A percentile compares a stretch with the other conserved stretches of the same genome.
phyloP scores from a whole-genome alignment of 768 basidiomycete species.

The Suillus bovinus region DNA sequence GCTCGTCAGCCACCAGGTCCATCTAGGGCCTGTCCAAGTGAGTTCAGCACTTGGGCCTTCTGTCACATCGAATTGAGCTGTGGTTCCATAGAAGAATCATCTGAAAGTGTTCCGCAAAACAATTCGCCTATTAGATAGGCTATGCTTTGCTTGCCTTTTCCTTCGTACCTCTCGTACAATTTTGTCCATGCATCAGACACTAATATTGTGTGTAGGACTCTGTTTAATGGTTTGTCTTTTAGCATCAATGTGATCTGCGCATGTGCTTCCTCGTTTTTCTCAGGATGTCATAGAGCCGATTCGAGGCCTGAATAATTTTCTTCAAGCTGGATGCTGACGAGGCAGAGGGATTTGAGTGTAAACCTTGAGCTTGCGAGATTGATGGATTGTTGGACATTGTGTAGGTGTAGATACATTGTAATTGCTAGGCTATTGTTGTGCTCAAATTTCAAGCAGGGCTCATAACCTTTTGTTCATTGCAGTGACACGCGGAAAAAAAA shows the following conservation, averaged over 20 bases:
- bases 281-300: constrained; percentile 10
- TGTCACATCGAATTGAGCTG: not conserved
- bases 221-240: constrained; percentile 22
- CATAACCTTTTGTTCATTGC: too few species aligned
- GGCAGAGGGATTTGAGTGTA: too few species aligned
- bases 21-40: too few species aligned
- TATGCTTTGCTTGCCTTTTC: constrained; percentile 16
- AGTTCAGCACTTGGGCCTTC: too few species aligned
- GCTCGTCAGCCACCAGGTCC: too few species aligned
- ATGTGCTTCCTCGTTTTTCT: constrained; percentile 16
- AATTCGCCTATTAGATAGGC: constrained; percentile 4
- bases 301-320: not conserved
- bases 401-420: too few species aligned
- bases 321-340: not conserved
- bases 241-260: constrained; percentile 23
- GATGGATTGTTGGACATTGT: not conserved
- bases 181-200: constrained; percentile 11
- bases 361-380: not conserved
- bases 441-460: too few species aligned
- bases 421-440: too few species aligned
- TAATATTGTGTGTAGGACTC: constrained; percentile 10
- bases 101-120: not conserved
- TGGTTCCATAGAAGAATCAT: not conserved
- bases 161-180: constrained; percentile 20
- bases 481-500: too few species aligned